Evolutionary conservation across 2,329 filamentous ascomycete species (phyloP), one percentile per base, ranked within the genome.

Genomic region (Trichoderma oligosporum): DNA sequence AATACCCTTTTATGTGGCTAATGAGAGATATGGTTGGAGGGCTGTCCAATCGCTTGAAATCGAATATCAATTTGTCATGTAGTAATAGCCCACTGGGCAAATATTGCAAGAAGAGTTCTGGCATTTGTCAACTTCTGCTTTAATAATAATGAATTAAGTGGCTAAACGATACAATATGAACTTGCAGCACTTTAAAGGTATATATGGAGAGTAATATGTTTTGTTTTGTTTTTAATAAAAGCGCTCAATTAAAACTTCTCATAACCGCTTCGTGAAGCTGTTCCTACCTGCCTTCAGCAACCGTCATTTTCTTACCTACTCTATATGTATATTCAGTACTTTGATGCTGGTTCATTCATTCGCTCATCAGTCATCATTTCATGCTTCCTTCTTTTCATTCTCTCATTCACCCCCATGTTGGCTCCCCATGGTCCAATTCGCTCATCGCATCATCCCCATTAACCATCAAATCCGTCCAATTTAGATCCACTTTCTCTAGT

Each of bases 401-500:
- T 18, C 38, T 20, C 29, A 9, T 62, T n/a, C 33, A 64, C 7
- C 58, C 59, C 66, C 65, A 68, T 20, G 64, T 69, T 22, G 52
- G 36, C 59, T 72, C 71, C 7, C 66, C 65, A 48, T 70, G 65
- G 24, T 74, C 71, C 62, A 69, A 27, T 45, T 73, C 71, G 47
- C 65, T 65, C 64, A 69, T 66, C 1, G 63, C 65, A 39, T 72
- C 71, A 14, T 72, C 71, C 1, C 55, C 70, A 2, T 66, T 71
- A 36, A 71, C 69, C 7, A 66, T 71, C 45, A 71, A 60, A 16
- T 80, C 79, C 12, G 66, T 72, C 73, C 78, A 82, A 57, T 71
- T 72, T 47, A 79, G 65, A 56, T 86, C 87, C 70, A 89, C 78
- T 69, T 84, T 88, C 68, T 92, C 88, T 49, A 93, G 74, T 73